phyloP scores from a whole-genome alignment of 495 filamentous ascomycete species.

The Hyaloscypha hepaticicola region DNA sequence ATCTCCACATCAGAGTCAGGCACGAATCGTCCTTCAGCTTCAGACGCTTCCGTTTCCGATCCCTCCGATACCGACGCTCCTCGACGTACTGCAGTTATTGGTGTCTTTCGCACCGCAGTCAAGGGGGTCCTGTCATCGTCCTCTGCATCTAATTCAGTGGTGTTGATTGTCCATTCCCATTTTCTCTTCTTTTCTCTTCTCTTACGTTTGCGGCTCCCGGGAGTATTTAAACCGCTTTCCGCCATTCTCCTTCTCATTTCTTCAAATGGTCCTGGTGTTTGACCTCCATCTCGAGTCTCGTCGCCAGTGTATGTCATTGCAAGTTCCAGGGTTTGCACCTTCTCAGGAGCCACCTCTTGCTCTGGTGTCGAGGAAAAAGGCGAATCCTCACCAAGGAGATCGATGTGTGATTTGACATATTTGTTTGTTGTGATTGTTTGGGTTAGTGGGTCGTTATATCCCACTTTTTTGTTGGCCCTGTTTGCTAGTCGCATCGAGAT shows the following conservation, averaged over 20 bases:
- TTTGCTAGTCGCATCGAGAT: conserved; percentile 50
- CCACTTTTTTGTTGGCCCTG: conserved; percentile 43
- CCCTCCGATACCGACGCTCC: conserved; percentile 24
- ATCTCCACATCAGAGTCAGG: too few relatives aligned
- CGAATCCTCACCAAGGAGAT: conserved; percentile 51
- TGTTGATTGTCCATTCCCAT: conserved; percentile 33
- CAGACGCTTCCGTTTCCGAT: conserved; percentile 14
- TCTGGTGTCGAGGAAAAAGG: conserved; percentile 34
- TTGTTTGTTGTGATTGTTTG: conserved; percentile 55
- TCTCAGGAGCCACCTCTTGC: not conserved
- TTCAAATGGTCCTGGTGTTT: conserved; percentile 57
- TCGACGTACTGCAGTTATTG: conserved; percentile 24
- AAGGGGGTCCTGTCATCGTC: conserved; percentile 19
- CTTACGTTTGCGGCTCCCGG: conserved; percentile 41
- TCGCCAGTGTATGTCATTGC: conserved; percentile 50
- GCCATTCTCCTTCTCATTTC: conserved; percentile 55
- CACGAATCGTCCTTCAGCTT: conserved; percentile 17
- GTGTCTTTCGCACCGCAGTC: conserved; percentile 25
- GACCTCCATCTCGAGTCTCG: conserved; percentile 49
- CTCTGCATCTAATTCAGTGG: conserved; percentile 16
- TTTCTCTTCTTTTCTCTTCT: conserved; percentile 36
- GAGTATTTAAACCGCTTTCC: conserved; percentile 39
- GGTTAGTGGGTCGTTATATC: conserved; percentile 51
- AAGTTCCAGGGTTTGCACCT: conserved; percentile 42
- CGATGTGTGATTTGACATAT: conserved; percentile 56